Evolutionary conservation across 129 eudicot species (phyloP), one percentile per base, ranked within the genome.

Genomic region (Escallonia herrerae): DNA sequence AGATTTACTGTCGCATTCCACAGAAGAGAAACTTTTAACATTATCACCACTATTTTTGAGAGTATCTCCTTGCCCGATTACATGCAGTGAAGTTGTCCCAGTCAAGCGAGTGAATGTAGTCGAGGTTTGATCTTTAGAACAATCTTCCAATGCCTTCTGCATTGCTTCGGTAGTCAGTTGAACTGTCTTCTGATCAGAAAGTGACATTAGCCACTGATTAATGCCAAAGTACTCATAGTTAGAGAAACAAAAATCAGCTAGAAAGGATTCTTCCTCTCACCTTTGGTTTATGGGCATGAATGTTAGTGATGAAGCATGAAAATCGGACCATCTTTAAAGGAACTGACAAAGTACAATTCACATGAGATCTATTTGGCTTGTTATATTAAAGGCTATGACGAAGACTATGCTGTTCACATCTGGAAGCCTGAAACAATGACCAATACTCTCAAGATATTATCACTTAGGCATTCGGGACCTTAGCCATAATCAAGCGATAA

Each of bases 401-500:
- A 55, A 37, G 71, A 52, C n/a, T 66, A 66, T 43, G 22, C 39
- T 44, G 77, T 51, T 72, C 63, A 63, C 78, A 71, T 56, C 65
- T 60, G 73, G 73, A 76, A 76, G 79, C 71, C 44, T 44, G 68
- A 68, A 68, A 69, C 67, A 54, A 60, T 68, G 51, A 47, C 64
- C 68, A 40, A 64, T 7, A 47, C 46, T 50, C 15, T 54, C n/a
- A 56, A 70, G 12, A 52, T 54, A 53, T n/a, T n/a, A n/a, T 42
- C 9, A 56, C 33, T 67, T 59, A 63, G 68, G 52, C 14, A 40
- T 47, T 39, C 76, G 67, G 6, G 49, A 66, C 49, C 68, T 93
- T 93, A 93, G 99, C 99, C 96, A 79, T 93, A 93, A 54, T 93
- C 96, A 71, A 93, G 79, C 6, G 91, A 88, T 62, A 89, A 80